Conservation (phyloP, 345 rosid genomes). For the Combretum micranthum region DNA sequence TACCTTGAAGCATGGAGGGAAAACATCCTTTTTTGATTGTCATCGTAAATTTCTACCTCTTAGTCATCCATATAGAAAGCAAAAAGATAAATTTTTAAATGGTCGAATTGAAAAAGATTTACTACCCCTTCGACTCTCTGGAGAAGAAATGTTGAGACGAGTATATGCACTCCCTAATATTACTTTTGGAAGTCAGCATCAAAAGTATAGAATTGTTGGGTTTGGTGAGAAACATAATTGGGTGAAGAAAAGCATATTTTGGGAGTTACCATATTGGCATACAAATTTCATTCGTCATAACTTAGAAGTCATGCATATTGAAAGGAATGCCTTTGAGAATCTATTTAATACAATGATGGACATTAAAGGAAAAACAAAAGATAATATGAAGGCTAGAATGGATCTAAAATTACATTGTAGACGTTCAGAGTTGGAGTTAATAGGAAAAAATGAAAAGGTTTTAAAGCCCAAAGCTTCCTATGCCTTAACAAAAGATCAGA, state of each 20-base stretch:
- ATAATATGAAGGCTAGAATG: no score
- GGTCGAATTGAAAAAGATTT: no score
- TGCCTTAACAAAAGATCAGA: not conserved
- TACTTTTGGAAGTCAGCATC: not conserved
- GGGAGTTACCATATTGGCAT: not conserved
- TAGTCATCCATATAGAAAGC: no score
- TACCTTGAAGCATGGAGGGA: not conserved
- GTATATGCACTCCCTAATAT: not conserved
- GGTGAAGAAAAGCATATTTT: no score
- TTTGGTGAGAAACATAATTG: no score
- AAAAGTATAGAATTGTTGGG: no score
- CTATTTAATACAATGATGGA: not conserved
- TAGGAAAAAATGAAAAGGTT: not conserved
- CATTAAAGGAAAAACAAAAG: not conserved
- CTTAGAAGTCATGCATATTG: no score
- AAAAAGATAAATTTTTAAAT: no score
- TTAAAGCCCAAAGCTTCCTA: not conserved
- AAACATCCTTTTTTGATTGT: not conserved
- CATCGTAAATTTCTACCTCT: not conserved
- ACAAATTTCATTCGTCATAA: no score
- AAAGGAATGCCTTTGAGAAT: constrained; percentile 8
- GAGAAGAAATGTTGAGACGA: not conserved
- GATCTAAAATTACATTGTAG: not conserved
- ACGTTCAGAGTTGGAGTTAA: not conserved
- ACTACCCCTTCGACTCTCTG: no score